A percentile compares a stretch with the other conserved stretches of the same genome.
Evolutionary conservation across 306 rosid species (phyloP).

Genomic region (Sesbania bispinosa): DNA sequence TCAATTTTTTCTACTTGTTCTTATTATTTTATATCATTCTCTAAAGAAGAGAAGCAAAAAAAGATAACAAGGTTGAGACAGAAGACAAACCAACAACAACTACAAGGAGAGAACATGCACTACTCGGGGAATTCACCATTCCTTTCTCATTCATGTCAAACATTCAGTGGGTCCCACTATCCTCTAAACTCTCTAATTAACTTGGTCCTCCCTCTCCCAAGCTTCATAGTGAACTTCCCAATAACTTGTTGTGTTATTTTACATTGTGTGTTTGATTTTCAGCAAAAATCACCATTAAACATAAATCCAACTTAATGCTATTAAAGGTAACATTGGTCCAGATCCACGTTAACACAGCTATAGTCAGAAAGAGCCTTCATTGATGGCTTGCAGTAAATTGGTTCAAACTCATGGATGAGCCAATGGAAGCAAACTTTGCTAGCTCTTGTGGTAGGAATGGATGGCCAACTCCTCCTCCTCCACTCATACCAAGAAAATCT

Average conservation of each 20-base stretch:
- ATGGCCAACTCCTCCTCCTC: slow-evolving; percentile 22
- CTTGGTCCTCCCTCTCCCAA: no score
- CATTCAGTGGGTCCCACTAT: slow-evolving; percentile 44
- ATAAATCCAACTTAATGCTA: no score
- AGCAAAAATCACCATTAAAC: no score
- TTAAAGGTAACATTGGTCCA: no score
- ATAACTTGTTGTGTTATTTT: no score
- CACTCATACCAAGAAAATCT: slow-evolving; percentile 71
- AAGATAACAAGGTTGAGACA: slow-evolving; percentile 37
- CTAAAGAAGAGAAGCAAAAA: slow-evolving; percentile 22
- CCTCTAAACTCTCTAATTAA: no score
- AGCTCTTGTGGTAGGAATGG: slow-evolving; percentile 55
- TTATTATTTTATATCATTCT: no score
- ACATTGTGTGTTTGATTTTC: no score
- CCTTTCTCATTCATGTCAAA: slow-evolving; percentile 39
- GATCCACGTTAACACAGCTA: no score
- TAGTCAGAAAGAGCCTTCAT: slow-evolving; percentile 34
- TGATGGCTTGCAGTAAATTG: slow-evolving; percentile 55
- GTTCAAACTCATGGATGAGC: slow-evolving; percentile 59
- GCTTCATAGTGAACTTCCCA: no score
- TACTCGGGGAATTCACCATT: slow-evolving; percentile 33
- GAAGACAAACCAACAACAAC: slow-evolving; percentile 26
- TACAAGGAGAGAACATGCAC: slow-evolving; percentile 34
- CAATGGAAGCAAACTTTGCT: slow-evolving; percentile 54
- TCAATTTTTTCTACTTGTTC: no score